A percentile compares a stretch with the other conserved stretches of the same genome.
These are phyloP conservation scores for Cenchrus purpureus DNA, from an alignment of 176 grass and related monocot species.

Conservation along the genomic window DNA sequence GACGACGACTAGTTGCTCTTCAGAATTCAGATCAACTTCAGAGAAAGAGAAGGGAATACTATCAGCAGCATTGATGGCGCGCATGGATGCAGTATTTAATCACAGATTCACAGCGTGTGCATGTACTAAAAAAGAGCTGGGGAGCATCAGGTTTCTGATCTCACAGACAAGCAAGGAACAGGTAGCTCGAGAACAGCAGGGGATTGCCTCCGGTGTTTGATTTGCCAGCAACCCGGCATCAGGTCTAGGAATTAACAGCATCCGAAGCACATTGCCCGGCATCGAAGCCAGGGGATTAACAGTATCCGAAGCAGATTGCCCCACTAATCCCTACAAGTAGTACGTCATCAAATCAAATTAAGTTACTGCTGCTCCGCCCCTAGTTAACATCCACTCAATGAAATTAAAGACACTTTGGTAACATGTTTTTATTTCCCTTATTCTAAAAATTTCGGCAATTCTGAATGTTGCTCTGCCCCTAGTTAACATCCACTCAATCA, in stretches of 20 bases:
- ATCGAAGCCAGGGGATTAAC: constrained; percentile 31
- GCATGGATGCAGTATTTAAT: constrained; percentile 32
- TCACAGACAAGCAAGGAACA: constrained; percentile 13
- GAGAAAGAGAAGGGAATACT: neutral
- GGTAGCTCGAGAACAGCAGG: constrained; percentile 32
- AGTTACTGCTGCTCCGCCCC: no score
- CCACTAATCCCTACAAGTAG: neutral
- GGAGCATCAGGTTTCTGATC: constrained; percentile 22
- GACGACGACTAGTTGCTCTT: no score
- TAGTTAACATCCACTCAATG: no score
- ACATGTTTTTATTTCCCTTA: no score
- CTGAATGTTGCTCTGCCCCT: no score
- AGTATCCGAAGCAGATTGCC: constrained; percentile 41
- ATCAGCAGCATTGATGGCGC: constrained; percentile 44
- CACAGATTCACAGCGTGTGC: constrained; percentile 38
- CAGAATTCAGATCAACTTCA: neutral
- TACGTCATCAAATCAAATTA: neutral
- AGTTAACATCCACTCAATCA: no score
- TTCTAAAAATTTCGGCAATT: no score
- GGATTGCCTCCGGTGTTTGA: constrained; percentile 22
- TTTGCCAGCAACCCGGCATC: constrained; percentile 39
- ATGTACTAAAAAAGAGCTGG: neutral
- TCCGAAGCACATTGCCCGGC: constrained; percentile 31
- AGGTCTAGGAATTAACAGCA: constrained; percentile 45
- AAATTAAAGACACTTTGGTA: no score